Base-by-base conservation (phyloP, 202 grass and related monocot species). In the Setaria viridis region DNA sequence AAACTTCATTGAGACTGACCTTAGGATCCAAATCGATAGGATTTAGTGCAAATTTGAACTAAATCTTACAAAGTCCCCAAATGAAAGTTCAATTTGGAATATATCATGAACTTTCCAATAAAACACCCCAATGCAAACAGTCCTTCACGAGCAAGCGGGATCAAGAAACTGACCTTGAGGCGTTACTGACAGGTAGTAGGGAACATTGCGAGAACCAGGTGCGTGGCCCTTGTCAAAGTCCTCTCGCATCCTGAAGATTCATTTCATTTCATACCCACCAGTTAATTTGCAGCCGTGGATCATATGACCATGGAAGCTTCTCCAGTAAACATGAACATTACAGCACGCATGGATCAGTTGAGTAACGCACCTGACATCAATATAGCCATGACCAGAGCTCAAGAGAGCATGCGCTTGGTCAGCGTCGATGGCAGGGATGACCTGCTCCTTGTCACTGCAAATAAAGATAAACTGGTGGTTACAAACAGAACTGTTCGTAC, bases 161-260 rank as follows among this genome's bases (percentile, higher is more conserved):
- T 20, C 12, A 74, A 74, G 71, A 65, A 59, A 45, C 56, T 34
- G 29, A 97, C 94, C 92, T 66, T 87, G 64, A 46, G 92, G 84
- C 67, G 94, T 87, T 9, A 94, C 88, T 16, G 78, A 81, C 17
- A 85, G 65, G 64, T 94, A 97, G 81, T 91, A 97, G 47, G 94
- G 81, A 75, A 94, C 33, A 20, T 97, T 94, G 62, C 33, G 82
- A 34, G 94, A 84, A n/a, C 94, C 88, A 9, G 86, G 88, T 5
- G 89, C 86, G 16, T 97, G 92, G 20, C 70, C 88, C 49, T 76
- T 88, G 34, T 94, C 84, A 32, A 92, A 97, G 67, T 90, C 92
- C 81, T 92, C 88, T n/a, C 12, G 49, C 88, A 97, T 67, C 71
- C 93, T 95, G 72, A 49, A 57, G 63, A 70, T 67, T 3, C 34